A percentile compares a stretch with the other conserved stretches of the same genome.
Evolutionary conservation across 1,284 basidiomycete species (phyloP).

Genomic region (Boletellus deceptivus): DNA sequence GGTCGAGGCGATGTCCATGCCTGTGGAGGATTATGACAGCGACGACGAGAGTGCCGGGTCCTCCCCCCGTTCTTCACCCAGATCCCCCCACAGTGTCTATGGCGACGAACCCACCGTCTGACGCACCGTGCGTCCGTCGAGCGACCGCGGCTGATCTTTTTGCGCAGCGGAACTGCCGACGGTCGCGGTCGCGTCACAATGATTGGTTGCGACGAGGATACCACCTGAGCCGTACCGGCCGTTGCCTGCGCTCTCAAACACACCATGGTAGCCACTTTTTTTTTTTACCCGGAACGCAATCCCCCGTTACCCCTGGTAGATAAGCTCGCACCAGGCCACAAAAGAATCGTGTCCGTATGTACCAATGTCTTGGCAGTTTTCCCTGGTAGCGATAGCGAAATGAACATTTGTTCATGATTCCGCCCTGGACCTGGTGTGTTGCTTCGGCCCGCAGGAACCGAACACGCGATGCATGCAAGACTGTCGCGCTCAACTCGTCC

Average conservation of each 20-base stretch:
- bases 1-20: conserved; percentile 17
- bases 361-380: too few species aligned
- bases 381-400: too few species aligned
- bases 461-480: too few species aligned
- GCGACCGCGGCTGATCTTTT: neutral
- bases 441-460: too few species aligned
- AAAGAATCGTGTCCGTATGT: too few species aligned
- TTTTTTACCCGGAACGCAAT: neutral
- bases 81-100: neutral
- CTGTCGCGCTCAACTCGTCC: too few species aligned
- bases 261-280: neutral
- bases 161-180: too few species aligned
- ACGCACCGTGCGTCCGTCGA: neutral
- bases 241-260: neutral
- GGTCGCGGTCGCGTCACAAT: neutral
- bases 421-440: too few species aligned
- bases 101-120: neutral
- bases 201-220: neutral
- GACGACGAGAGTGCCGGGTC: neutral
- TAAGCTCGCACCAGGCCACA: too few species aligned
- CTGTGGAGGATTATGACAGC: neutral
- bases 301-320: neutral
- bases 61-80: conserved; percentile 4
- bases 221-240: neutral
- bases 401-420: too few species aligned